Evolutionary conservation across 1,284 basidiomycete species (phyloP).

Genomic region (Papiliotrema nemorosa): DNA sequence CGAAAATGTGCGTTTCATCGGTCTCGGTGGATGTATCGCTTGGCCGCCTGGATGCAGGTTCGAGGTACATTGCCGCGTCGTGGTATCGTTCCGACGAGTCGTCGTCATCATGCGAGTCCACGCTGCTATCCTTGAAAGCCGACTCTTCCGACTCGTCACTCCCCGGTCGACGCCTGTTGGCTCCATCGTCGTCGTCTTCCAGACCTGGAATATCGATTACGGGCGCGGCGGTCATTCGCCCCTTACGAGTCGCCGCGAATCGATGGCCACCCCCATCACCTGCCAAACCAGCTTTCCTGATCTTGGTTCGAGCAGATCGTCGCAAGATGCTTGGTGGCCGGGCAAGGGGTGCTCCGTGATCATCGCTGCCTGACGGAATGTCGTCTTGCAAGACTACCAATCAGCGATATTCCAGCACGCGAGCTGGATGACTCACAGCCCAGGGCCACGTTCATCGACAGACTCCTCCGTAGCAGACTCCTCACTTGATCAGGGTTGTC

Average conservation of each 20-base stretch:
- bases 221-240: slow-evolving; percentile 43
- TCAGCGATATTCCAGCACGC: slow-evolving; percentile 5
- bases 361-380: slow-evolving; percentile 24
- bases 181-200: slow-evolving; percentile 25
- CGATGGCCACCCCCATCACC: slow-evolving; percentile 77
- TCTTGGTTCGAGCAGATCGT: slow-evolving; percentile 88
- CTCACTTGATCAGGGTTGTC: slow-evolving; percentile 81
- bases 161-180: slow-evolving; percentile 7
- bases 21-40: slow-evolving; percentile 64
- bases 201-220: slow-evolving; percentile 20
- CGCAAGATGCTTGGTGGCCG: slow-evolving; percentile 82
- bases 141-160: slow-evolving; percentile 25
- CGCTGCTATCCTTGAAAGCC: slow-evolving; percentile 2
- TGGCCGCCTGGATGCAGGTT: slow-evolving; percentile 16
- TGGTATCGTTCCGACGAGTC: slow-evolving; percentile 23
- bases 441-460: slow-evolving; percentile 81
- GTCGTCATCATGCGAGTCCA: slow-evolving; percentile 18
- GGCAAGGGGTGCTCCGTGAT: slow-evolving; percentile 73
- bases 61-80: slow-evolving; percentile 29
- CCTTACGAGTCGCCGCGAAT: slow-evolving; percentile 55
- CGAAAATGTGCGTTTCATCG: slow-evolving; percentile 76
- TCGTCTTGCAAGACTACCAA: slow-evolving; percentile 36
- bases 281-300: slow-evolving; percentile 76
- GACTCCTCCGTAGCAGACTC: slow-evolving; percentile 74
- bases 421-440: slow-evolving; percentile 60